Base-by-base conservation (phyloP, 2,329 filamentous ascomycete genomes). In the Aschersonia sp. region DNA sequence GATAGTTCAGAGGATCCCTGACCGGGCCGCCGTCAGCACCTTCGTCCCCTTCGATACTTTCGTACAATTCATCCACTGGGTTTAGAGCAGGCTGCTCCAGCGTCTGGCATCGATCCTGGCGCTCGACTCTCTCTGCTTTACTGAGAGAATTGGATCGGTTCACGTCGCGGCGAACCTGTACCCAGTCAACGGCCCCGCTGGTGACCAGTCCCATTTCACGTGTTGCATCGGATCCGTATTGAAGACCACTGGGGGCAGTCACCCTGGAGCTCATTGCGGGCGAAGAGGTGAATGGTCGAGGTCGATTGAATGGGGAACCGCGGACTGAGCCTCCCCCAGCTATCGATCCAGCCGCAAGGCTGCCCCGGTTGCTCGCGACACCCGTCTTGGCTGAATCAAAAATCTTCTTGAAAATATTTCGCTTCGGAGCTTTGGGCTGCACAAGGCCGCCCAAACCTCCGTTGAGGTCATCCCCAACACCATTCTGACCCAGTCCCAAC, bases 101-200 rank as follows among this genome's bases (percentile, higher is more conserved):
- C 86, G 97, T 92, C 58, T 95, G 84, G 59, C 89, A 96, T 47
- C 90, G 78, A 57, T 98, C 90, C 42, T 79, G 82, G 47, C 90
- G 75, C 60, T 98, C 92, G 40, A 80, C 73, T 22, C 83, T 78
- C 67, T 98, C 92, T 54, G 90, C 92, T 51, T 81, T 83, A 63
- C 89, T 95, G 39, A 96, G 72, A 0, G 90, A 92, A 59, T 95
- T 97, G 4, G 90, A 94, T 37, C 92, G 79, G 63, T 98, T 97
- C 44, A 98, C 84, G 64, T 98, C 94, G 43, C 92, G 80, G 37
- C 92, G 83, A 29, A 97, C 88, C 62, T 97, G 89, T n/a, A 98
- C 88, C 89, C 92, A 98, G 61, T 97, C 90, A 11, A 85, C 75
- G 9, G 68, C 68, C 22, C 68, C 56, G 39, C 69, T 75, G n/a